Base-by-base conservation (phyloP, 257 asterid genomes). In the Solanum neorickii region DNA sequence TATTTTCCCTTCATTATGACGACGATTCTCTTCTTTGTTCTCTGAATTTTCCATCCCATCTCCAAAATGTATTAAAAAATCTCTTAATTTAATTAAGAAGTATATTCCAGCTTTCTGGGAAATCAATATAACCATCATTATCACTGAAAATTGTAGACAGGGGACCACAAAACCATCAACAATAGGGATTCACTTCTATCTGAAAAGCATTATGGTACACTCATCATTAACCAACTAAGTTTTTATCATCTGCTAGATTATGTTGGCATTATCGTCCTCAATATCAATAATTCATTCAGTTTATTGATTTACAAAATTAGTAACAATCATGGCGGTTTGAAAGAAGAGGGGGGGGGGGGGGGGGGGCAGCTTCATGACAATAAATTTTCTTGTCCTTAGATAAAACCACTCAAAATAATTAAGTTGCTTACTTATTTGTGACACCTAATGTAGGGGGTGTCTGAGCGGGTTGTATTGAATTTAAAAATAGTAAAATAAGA, bases 371-470 rank as follows among this genome's bases (percentile, higher is more conserved):
- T 77, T 90, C 44, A 87, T 92, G 93, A 93, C 88, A 76, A 92
- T 92, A 90, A 93, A 88, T 93, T 93, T 92, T 69, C 83, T 92
- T 90, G 94, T 94, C 97, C 15, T 93, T 94, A 78, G 87, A 83
- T 78, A 89, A 93, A 59, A 87, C 90, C 10, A 86, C 92, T 9
- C 93, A 90, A 89, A 35, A 91, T 10, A 62, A 91, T 10, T 52
- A 88, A 41, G 86, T 80, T 87, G 91, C 91, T 25, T 80, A 88
- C 4, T 75, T 23, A 75, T 82, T 92, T 82, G 83, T 80, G 18
- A 82, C 82, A 84, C 16, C 47, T 11, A 44, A 44, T 11, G 14
- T 44, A 9, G 12, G n/a, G 65, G 42, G 8, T 56, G 10, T 56
- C 65, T 56, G n/a, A 18, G 11, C 65, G 12, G 2, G n/a, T 0